phyloP scores from a whole-genome alignment of 2,329 filamentous ascomycete species.

The Apiospora malaysiana region DNA sequence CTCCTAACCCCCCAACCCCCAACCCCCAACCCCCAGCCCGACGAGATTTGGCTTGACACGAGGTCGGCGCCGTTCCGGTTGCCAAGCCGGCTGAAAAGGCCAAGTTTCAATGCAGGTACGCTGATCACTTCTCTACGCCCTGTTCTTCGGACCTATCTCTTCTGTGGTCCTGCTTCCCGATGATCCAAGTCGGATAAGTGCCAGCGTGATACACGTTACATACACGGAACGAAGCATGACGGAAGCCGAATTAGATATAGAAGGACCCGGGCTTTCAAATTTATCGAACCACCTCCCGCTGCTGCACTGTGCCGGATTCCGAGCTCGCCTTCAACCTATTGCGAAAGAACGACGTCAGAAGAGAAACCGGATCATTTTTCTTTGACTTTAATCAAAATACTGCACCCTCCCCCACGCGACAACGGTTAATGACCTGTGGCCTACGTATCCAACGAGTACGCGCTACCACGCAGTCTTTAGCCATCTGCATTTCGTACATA shows the following conservation, averaged over 20 bases:
- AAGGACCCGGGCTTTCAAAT: neutral
- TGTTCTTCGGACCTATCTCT: neutral
- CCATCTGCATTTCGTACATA: too few species aligned
- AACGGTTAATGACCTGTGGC: neutral
- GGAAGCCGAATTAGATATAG: neutral
- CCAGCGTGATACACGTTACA: neutral
- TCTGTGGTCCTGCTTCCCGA: neutral
- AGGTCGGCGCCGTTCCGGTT: neutral
- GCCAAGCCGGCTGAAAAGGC: conserved; percentile 10
- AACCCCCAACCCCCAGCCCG: neutral
- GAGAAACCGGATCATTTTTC: neutral
- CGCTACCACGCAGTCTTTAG: neutral
- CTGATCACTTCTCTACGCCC: neutral
- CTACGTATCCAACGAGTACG: neutral
- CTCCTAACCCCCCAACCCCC: neutral
- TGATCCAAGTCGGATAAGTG: neutral
- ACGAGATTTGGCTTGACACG: neutral
- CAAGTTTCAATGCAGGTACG: conserved; percentile 15
- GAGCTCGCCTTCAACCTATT: neutral
- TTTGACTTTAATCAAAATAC: neutral
- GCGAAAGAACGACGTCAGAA: neutral
- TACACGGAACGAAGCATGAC: neutral
- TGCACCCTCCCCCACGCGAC: neutral
- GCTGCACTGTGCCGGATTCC: neutral
- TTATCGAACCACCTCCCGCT: neutral